Percentiles rank a stretch among this genome's conserved stretches.
These are phyloP conservation scores for Mucor mucedo DNA, from an alignment of 371 early-diverging fungal genomes.

Conservation along the genomic window DNA sequence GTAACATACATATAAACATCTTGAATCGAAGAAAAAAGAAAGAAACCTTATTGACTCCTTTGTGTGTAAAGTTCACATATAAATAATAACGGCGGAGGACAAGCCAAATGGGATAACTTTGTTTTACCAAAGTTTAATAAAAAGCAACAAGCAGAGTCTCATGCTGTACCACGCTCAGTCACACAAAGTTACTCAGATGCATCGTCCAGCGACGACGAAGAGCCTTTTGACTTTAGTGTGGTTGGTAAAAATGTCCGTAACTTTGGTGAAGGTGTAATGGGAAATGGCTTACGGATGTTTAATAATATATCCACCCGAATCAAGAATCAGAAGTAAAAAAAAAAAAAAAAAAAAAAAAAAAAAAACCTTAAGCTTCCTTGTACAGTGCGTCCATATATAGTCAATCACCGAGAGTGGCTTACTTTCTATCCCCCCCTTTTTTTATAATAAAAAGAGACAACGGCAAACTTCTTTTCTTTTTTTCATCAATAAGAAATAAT, in stretches of 20 bases:
- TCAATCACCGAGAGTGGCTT: conserved; percentile 17
- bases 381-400: background rate
- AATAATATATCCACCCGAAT: conserved; percentile 42
- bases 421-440: background rate
- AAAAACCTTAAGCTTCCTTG: no score
- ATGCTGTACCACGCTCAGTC: background rate
- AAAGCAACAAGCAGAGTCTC: background rate
- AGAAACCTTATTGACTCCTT: background rate
- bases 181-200: background rate
- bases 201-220: conserved; percentile 27
- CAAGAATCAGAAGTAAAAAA: conserved; percentile 12
- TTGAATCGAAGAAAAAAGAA: background rate
- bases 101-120: background rate
- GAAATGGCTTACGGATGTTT: conserved; percentile 40
- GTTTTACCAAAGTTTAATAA: background rate
- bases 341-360: background rate
- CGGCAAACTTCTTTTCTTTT: background rate
- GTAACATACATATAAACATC: background rate
- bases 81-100: no score
- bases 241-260: conserved; percentile 42
- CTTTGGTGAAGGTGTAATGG: conserved; percentile 41
- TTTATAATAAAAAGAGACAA: background rate
- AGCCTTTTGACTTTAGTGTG: conserved; percentile 44
- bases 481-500: background rate
- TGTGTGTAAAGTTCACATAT: no score